Base-by-base conservation (phyloP, 2,329 filamentous ascomycete genomes). In the Arachnomyces sp. region DNA sequence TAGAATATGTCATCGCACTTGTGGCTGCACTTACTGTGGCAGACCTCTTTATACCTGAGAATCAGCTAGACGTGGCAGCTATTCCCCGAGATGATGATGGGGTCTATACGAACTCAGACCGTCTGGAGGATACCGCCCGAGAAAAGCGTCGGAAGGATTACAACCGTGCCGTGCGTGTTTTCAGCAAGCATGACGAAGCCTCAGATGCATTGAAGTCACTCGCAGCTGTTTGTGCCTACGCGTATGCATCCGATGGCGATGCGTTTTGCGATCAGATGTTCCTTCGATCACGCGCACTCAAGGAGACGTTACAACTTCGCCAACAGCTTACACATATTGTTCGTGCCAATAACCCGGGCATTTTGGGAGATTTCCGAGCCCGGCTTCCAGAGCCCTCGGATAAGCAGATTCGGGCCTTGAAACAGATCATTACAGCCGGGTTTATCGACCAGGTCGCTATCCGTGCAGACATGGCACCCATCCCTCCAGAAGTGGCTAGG, bases 371-470 rank as follows among this genome's bases (percentile, higher is more conserved):
- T 4, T 72, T 69, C 49, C 52, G 65, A 25, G 39, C 67, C 4
- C 45, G 73, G 65, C 50, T 90, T 66, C 63, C 76, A 59, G 57
- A 80, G 57, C 68, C 74, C 69, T 75, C 77, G 0, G 67, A 79
- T 5, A 83, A 80, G 49, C 82, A 88, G 55, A 69, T 93, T 18
- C 80, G 81, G 34, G 80, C 86, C 1, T 71, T 98, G 18, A 94
- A 93, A 61, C 86, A 95, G 57, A 93, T 96, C 66, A 80, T 86
- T 15, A 86, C 90, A 0, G 84, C 87, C 0, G 92, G 90, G 1
- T 96, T 95, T 66, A 80, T 96, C 54, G 92, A 98, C 62, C 85
- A 95, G 51, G 77, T 98, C 31, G 92, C 92, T 34, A 88, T 96
- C 51, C 85, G 92, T 44, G 86, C 86, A 3, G 90, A 98, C 61